These are phyloP conservation scores for Durusdinium trenchii DNA, from an alignment of 73 alveolate genomes.

Conservation along the genomic window DNA sequence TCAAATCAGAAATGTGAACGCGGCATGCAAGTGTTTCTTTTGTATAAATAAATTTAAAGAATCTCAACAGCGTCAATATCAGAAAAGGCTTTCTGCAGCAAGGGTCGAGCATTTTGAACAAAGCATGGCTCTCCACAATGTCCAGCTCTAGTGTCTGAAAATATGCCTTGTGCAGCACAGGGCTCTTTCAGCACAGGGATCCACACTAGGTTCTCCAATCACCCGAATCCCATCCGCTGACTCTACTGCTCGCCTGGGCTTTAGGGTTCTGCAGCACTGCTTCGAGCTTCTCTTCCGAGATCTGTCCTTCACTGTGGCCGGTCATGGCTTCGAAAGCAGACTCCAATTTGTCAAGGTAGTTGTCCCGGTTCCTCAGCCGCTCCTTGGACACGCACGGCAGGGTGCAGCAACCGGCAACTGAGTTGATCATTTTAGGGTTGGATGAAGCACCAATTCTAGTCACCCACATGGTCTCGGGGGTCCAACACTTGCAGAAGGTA, in stretches of 20 bases:
- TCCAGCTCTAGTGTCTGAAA: conserved; percentile 67
- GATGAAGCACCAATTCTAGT: too few species aligned
- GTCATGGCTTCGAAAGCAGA: conserved; percentile 26
- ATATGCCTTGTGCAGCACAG: not conserved
- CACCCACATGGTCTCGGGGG: too few species aligned
- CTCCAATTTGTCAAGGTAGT: conserved; percentile 27
- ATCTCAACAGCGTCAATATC: too few species aligned
- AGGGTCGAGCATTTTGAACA: not conserved
- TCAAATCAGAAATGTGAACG: too few species aligned
- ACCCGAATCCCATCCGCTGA: not conserved
- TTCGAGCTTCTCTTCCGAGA: conserved; percentile 8
- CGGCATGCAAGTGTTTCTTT: too few species aligned
- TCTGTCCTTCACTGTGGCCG: conserved; percentile 10
- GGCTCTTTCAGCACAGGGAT: not conserved
- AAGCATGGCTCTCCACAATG: not conserved
- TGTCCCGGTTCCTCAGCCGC: conserved; percentile 48
- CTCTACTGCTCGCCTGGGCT: not conserved
- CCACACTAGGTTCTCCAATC: not conserved
- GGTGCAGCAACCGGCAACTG: not conserved
- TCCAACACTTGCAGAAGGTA: too few species aligned
- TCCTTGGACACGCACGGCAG: not conserved
- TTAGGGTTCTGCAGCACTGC: conserved; percentile 17
- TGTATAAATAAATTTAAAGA: too few species aligned
- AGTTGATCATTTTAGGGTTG: too few species aligned
- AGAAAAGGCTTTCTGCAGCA: too few species aligned